Evolutionary conservation across 139 green algal genomes (phyloP), one percentile per base, ranked within the genome.

Genomic region (Micractinium conductrix): DNA sequence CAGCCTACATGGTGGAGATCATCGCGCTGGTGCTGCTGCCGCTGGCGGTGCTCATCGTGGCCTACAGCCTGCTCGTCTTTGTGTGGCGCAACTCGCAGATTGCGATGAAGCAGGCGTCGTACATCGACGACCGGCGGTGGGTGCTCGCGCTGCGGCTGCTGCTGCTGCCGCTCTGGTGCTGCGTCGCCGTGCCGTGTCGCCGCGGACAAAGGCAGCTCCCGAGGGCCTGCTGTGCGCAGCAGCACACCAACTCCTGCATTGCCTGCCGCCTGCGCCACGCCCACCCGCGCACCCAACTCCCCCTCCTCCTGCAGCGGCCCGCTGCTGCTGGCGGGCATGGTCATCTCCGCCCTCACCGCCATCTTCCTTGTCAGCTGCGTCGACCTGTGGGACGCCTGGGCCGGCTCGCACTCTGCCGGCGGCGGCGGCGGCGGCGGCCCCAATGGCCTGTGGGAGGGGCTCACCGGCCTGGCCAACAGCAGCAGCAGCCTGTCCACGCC

Each of bases 1-100:
- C 33, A 38, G 60, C 60, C 24, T 84, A 88, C 85, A 67, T 94
- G 44, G 92, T 97, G 6, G 92, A 96, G 86, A 88, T 97, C 55
- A 97, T 98, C 70, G 90, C 95, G 10, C 88, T 98, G 45, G 94
- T 98, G 74, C 90, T 98, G 81, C 92, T 98, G 70, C 95, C 95
- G 5, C 85, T 98, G 74, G 92, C 91, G 68, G 91, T 97, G 28
- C 71, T 90, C 68, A 97, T 98, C 84, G 90, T 88, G 55, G 83
- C 80, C 62, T 98, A 98, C 79, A 90, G 95, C 24, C 38, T 71
- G 38, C 35, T 90, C 48, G 86, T 97, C 2, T 98, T 98, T 76
- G 72, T 94, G 19, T 98, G 94, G 95, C 92, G 95, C 79, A 87
- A 84, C 62, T 74, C 55, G 9, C 92, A 93, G 82, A 97, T 97